These are phyloP conservation scores for Candida odintsovae DNA, from an alignment of 805 yeast species.

Conservation along the genomic window DNA sequence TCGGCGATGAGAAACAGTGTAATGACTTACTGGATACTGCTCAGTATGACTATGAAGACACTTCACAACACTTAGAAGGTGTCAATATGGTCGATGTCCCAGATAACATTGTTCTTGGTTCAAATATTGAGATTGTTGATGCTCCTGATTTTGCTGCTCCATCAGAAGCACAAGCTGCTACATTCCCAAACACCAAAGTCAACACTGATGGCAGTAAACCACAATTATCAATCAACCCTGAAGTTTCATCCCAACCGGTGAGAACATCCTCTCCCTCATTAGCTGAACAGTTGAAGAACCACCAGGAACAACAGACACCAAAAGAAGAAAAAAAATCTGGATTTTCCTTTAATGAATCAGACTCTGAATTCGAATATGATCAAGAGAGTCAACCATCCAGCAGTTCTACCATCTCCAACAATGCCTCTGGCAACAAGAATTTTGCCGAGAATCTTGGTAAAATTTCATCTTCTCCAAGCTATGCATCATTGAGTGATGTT, in stretches of 20 bases:
- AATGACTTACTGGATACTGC: slow-evolving; percentile 10
- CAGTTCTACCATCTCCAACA: slow-evolving; percentile 1
- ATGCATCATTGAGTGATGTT: slow-evolving; percentile 43
- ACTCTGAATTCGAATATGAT: slow-evolving; percentile 25
- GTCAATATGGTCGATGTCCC: slow-evolving; percentile 24
- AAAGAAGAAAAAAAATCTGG: not conserved
- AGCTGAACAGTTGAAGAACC: not conserved
- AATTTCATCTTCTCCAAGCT: slow-evolving; percentile 30
- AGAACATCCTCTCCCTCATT: not conserved
- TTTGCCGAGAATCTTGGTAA: slow-evolving; percentile 6
- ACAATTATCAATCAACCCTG: not conserved
- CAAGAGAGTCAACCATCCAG: slow-evolving; percentile 14
- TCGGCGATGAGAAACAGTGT: slow-evolving; percentile 32
- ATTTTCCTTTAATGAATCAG: slow-evolving; percentile 11
- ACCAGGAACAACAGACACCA: not conserved
- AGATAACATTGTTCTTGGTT: slow-evolving; percentile 24
- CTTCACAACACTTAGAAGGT: slow-evolving; percentile 23
- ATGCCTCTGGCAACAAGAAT: not conserved
- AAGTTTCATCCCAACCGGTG: not conserved
- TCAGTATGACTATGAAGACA: slow-evolving; percentile 17
- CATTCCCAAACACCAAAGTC: not conserved
- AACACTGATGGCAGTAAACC: not conserved
- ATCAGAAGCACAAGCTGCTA: not conserved
- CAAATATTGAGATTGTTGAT: slow-evolving; percentile 16
- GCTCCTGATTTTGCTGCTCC: slow-evolving; percentile 6